Evolutionary conservation across 345 rosid species (phyloP).

Genomic region (Eucalyptus lansdowneana): DNA sequence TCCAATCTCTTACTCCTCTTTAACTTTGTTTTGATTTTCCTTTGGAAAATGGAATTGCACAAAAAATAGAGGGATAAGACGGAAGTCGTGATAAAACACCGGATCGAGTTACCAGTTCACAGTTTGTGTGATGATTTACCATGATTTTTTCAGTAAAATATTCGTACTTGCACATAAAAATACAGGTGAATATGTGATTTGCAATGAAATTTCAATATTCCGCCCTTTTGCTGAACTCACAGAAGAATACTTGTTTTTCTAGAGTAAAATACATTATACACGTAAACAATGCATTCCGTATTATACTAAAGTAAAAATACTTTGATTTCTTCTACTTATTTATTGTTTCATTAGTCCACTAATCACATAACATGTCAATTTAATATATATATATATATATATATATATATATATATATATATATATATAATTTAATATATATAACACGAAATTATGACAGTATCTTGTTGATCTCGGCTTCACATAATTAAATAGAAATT

Average conservation of each 20-base stretch:
- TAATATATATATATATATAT: too few relatives aligned
- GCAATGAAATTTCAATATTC: not conserved
- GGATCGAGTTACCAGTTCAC: not conserved
- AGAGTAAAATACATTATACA: not conserved
- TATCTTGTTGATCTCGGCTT: not conserved
- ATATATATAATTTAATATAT: too few relatives aligned
- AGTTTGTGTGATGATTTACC: not conserved
- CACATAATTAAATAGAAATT: not conserved
- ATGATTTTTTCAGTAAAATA: not conserved
- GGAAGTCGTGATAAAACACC: not conserved
- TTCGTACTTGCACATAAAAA: not conserved
- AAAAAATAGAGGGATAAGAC: not conserved
- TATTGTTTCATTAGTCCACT: too few relatives aligned
- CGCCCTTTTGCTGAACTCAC: not conserved
- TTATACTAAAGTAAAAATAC: too few relatives aligned
- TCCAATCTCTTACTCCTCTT: not conserved
- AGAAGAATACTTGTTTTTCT: not conserved
- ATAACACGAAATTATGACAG: too few relatives aligned
- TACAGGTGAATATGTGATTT: not conserved
- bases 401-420: too few relatives aligned
- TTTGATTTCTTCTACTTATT: too few relatives aligned
- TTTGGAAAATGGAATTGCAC: not conserved
- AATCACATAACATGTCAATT: too few relatives aligned
- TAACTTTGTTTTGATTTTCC: not conserved
- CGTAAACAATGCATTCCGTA: too few relatives aligned